Base-by-base conservation (phyloP, 2,329 filamentous ascomycete genomes). In the Exophiala calicioides region DNA sequence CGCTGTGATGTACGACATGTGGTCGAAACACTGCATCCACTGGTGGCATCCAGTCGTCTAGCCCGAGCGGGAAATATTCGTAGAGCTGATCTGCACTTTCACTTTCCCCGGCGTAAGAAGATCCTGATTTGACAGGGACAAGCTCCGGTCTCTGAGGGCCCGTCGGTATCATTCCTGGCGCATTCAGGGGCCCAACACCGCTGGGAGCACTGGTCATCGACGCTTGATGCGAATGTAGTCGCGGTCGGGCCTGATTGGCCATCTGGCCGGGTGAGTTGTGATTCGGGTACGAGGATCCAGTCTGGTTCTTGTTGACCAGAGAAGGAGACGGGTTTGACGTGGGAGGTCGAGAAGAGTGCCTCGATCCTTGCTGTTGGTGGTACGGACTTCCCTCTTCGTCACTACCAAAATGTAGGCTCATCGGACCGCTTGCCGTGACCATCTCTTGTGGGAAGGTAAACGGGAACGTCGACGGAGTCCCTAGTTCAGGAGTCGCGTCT, bases 1-100 rank as follows among this genome's bases (percentile, higher is more conserved):
- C 50, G 23, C 52, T 53, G 36, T 96, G 90, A 68, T 97, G 91
- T 3, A 96, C 90, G 12, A 95, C 88, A 65, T 96, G 90, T 4
- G 90, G 91, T 37, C 89, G 77, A 65, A 95, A 95, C 12, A 95
- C 85, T 4, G 89, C 89, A 66, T 95, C 89, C 3, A 94, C 88
- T 1, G 88, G 89, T 2, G 86, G 86, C 80, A 90, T 89, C 84
- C 80, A 96, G 62, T 96, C 90, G 65, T 96, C 90, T 48, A 95
- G 71, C 37, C 86, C 90, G 12, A 97, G 75, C 0, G 90, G 90
- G 56, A 97, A 96, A 64, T 97, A 96, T 69, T 97, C 90, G 64
- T 96, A 96, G 13, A 96, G 72, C 56, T 90, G 73, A 67, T 96
- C 90, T 1, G 84, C 84, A 58, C 42, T 54, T 15, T 57, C 52